phyloP scores from a whole-genome alignment of 1,284 basidiomycete genomes.

The Leccinum fallax region DNA sequence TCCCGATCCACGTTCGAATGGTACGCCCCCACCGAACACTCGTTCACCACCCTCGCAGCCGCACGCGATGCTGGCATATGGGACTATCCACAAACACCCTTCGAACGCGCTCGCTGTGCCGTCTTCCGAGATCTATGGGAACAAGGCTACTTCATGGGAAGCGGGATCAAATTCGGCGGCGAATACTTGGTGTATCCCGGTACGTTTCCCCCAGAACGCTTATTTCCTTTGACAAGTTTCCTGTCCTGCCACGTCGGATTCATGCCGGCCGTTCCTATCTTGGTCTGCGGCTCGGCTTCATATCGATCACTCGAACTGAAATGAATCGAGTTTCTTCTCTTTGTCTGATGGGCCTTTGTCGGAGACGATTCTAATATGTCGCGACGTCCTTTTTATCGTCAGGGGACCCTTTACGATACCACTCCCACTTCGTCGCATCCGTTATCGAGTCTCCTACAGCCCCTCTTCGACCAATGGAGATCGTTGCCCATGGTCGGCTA shows the following conservation, averaged over 20 bases:
- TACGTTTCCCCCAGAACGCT: slow-evolving; percentile 37
- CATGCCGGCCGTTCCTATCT: not conserved
- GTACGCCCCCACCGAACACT: slow-evolving; percentile 50
- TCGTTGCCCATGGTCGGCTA: slow-evolving; percentile 92
- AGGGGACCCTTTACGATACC: slow-evolving; percentile 96
- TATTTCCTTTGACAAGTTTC: not conserved
- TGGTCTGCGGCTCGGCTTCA: not conserved
- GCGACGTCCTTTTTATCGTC: slow-evolving; percentile 2
- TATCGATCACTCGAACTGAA: not conserved
- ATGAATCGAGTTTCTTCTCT: not conserved
- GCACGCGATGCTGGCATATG: slow-evolving; percentile 74
- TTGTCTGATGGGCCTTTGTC: not conserved
- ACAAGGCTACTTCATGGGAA: slow-evolving; percentile 83
- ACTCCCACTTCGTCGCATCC: slow-evolving; percentile 93
- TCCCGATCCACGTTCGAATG: slow-evolving; percentile 58
- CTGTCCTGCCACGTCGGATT: not conserved
- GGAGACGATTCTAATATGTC: slow-evolving; percentile 2
- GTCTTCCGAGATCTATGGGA: slow-evolving; percentile 83
- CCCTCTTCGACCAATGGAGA: slow-evolving; percentile 80
- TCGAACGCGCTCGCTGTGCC: slow-evolving; percentile 73
- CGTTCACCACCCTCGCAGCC: slow-evolving; percentile 58
- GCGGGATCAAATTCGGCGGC: slow-evolving; percentile 92
- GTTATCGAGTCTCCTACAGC: slow-evolving; percentile 69
- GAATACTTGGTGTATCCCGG: slow-evolving; percentile 97
- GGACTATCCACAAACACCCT: slow-evolving; percentile 68